Evolutionary conservation across 2,329 filamentous ascomycete species (phyloP).

Genomic region (Nigrospora osmanthi): DNA sequence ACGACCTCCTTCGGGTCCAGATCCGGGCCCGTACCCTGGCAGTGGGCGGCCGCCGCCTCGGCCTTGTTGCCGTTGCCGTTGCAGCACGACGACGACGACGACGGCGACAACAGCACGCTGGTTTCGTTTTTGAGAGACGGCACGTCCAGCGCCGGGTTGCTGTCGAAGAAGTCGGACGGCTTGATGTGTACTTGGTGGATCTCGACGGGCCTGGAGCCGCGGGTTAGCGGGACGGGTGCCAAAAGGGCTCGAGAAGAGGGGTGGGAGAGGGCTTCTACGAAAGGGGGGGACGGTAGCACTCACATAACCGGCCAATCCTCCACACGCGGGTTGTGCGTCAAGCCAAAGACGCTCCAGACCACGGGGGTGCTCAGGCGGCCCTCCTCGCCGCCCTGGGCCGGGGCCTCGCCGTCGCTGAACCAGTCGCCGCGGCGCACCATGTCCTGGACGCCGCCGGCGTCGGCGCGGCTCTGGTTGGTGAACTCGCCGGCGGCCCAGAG

Average conservation of each 20-base stretch:
- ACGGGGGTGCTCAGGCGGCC: slow-evolving; percentile 40
- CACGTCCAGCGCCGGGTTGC: slow-evolving; percentile 38
- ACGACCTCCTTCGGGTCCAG: not conserved
- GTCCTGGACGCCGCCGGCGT: slow-evolving; percentile 33
- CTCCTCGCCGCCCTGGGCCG: slow-evolving; percentile 15
- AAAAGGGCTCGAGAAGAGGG: not conserved
- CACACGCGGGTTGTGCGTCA: slow-evolving; percentile 39
- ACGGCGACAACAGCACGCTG: slow-evolving; percentile 29
- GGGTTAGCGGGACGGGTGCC: not conserved
- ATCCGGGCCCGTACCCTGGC: not conserved
- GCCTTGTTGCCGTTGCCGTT: slow-evolving; percentile 2
- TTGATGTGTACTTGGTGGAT: slow-evolving; percentile 37
- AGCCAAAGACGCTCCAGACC: slow-evolving; percentile 41
- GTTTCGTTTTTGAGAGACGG: slow-evolving; percentile 26
- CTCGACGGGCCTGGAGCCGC: slow-evolving; percentile 33
- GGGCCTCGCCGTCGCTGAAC: slow-evolving; percentile 23
- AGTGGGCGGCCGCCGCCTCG: not conserved
- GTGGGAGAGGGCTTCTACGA: not conserved
- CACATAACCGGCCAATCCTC: slow-evolving; percentile 45
- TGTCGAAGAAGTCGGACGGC: slow-evolving; percentile 37
- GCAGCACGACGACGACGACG: slow-evolving; percentile 15
- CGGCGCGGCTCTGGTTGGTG: slow-evolving; percentile 39
- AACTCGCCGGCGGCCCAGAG: slow-evolving; percentile 43
- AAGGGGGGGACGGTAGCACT: slow-evolving; percentile 16
- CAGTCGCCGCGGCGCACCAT: slow-evolving; percentile 39